Base-by-base conservation (phyloP, 768 basidiomycete species). In the Floccularia luteovirens region DNA sequence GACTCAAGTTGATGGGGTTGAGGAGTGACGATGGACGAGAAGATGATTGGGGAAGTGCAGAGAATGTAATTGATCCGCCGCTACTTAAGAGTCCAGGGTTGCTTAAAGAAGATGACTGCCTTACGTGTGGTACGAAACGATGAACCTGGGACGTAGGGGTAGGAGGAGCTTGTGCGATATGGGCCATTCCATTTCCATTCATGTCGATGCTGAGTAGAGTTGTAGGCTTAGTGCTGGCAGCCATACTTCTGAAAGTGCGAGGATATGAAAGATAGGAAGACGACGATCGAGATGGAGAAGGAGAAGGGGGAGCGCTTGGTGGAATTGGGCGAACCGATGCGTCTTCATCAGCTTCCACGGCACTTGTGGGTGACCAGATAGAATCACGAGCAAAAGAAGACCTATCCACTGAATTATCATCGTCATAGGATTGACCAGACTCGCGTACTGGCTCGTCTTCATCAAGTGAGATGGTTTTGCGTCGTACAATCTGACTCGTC, bases 171-270 rank as follows among this genome's bases (percentile, higher is more conserved):
- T 94, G 87, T 4, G 91, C 91, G 49, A 94, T 94, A 59, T 94
- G 90, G 1, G 85, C 91, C 70, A 91, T 81, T 10, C 85, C 86
- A 48, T 79, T 80, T 5, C 80, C 76, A 32, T 73, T 76, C 19
- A 90, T 58, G 52, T 97, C 93, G 45, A 94, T 77, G 49, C 87
- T 90, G n/a, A 96, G 67, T 19, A 97, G 61, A 0, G 93, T 98
- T 4, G 93, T 98, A 2, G 91, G 93, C 59, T 96, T 96, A 10
- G 93, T 98, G 51, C 85, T 89, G 4, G 85, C 88, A 20, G 83
- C 77, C 52, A 83, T 81, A 53, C 85, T 88, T 51, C 77, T 73
- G 60, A 90, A 89, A 0, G 87, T 90, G 39, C 81, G 75, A 12
- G 87, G 75, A 50, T 87, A 75, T 4, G 89, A 89, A 20, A 89